Evolutionary conservation across 352 stramenopile genomes (phyloP), one percentile per base, ranked within the genome.

Genomic region (Pythium myriotylum): DNA sequence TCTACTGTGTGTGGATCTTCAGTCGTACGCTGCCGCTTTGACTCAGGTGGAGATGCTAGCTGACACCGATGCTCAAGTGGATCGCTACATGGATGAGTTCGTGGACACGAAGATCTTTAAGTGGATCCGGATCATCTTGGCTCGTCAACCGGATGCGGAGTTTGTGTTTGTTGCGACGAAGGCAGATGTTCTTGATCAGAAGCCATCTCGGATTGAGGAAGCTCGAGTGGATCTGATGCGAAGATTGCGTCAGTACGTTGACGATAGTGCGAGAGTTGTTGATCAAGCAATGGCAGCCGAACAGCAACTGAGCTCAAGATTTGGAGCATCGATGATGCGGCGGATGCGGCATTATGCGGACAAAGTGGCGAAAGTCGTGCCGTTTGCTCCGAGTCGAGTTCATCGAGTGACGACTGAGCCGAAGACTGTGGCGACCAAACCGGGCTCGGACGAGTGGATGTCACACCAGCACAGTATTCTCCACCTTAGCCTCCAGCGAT

Each of bases 81-180:
- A 24, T 13, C 13, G 16, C n/a, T 22, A 45, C 3, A 33, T 62
- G 24, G 47, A 62, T n/a, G 52, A 46, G 19, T 68, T 58, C 29
- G 12, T 68, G 12, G 42, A 62, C 2, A 6, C 19, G 9, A 19
- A 32, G 4, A 32, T 68, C 1, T 22, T 57, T 0, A 32, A 27
- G 4, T 62, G 60, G 45, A 22, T 68, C 12, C 43, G 53, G 13
- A 29, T 58, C 12, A 58, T 68, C 4, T 27, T 56, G 0, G 52
- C 46, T 53, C 60, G 33, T 22, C 37, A 62, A 24, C 60, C 60
- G 0, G 60, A 62, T 7, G 43, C 60, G 2, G 60, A 62, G 53
- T 62, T 68, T 50, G 46, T 42, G 16, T 53, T 68, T 27, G 10
- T 68, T 7, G 33, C 10, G 12, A 62, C 60, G 8, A 68, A 68